Conservation (phyloP, 306 rosid genomes). For the Sphenostylis stenocarpa region DNA sequence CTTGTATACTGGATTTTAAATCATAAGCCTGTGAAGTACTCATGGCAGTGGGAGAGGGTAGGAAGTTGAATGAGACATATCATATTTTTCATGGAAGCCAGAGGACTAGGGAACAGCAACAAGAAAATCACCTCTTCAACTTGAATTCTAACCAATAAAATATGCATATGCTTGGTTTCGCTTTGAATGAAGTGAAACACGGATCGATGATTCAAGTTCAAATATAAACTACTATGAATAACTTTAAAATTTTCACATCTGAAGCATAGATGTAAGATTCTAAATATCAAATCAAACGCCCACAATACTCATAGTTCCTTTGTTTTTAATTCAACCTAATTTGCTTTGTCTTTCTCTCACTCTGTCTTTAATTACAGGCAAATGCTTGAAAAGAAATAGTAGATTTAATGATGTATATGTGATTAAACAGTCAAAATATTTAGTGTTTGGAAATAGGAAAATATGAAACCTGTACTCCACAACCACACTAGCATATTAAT, state of each 20-base stretch:
- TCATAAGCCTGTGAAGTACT: slow-evolving; percentile 25
- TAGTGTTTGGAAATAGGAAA: not conserved
- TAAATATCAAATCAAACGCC: too few relatives aligned
- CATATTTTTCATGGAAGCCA: slow-evolving; percentile 22
- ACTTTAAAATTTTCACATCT: too few relatives aligned
- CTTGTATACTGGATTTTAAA: slow-evolving; percentile 9
- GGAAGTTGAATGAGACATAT: slow-evolving; percentile 11
- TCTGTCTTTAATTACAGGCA: not conserved
- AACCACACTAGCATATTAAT: not conserved
- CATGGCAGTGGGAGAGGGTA: not conserved
- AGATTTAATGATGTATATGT: not conserved
- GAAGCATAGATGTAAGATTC: too few relatives aligned
- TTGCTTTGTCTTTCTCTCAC: not conserved
- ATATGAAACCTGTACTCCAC: not conserved
- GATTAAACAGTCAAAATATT: not conserved
- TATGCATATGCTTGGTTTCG: not conserved
- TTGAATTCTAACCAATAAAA: not conserved
- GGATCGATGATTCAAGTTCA: too few relatives aligned
- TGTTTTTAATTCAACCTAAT: not conserved
- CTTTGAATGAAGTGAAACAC: too few relatives aligned
- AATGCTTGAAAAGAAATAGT: not conserved
- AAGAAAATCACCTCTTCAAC: not conserved
- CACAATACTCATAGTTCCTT: not conserved
- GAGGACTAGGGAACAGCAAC: not conserved
- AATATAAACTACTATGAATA: too few relatives aligned